Evolutionary conservation across 2,329 filamentous ascomycete species (phyloP).

Genomic region (Alternaria infectoria): DNA sequence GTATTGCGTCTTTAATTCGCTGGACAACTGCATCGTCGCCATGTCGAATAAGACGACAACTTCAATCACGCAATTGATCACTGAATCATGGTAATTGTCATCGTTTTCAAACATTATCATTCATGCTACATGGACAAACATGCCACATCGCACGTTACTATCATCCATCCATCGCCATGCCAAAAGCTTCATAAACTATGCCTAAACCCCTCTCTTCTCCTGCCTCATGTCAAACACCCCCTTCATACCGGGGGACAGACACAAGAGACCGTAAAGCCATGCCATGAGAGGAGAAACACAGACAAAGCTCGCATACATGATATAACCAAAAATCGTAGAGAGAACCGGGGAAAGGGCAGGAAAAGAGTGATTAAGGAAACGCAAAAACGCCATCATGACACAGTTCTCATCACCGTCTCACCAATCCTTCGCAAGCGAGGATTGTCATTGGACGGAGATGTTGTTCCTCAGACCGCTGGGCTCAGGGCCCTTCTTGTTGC

Average conservation of each 20-base stretch:
- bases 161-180: background rate
- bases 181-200: background rate
- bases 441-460: constrained; percentile 45
- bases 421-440: constrained; percentile 38
- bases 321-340: constrained; percentile 6
- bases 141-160: background rate
- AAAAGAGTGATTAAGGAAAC: constrained; percentile 19
- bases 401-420: constrained; percentile 13
- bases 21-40: no score
- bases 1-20: no score
- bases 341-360: background rate
- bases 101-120: constrained; percentile 9
- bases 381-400: constrained; percentile 28
- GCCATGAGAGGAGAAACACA: constrained; percentile 15
- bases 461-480: constrained; percentile 56
- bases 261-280: constrained; percentile 18
- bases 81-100: no score
- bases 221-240: background rate
- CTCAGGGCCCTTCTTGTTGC: constrained; percentile 57
- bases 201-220: background rate
- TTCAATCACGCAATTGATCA: no score
- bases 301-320: constrained; percentile 10
- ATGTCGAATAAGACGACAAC: no score
- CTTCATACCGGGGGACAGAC: background rate
- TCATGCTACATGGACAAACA: constrained; percentile 1